phyloP scores from a whole-genome alignment of 305 asterid genomes.

The Fraxinus platypoda region DNA sequence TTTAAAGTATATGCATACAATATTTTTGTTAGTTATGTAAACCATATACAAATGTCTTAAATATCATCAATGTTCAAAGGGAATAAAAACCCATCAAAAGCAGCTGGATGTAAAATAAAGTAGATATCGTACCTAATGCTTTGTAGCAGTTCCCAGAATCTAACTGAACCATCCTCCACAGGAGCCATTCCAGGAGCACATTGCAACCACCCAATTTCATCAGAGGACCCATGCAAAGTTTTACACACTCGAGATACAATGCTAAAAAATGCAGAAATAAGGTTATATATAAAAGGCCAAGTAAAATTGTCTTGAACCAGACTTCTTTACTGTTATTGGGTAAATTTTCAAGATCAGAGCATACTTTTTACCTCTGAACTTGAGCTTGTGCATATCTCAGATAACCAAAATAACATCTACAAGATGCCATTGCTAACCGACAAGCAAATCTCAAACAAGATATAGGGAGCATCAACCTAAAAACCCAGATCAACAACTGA shows the following conservation, averaged over 20 bases:
- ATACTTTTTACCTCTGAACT: conserved; percentile 48
- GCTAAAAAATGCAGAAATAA: conserved; percentile 33
- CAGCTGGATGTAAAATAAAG: neutral
- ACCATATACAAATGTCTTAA: neutral
- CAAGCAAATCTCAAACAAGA: conserved; percentile 51
- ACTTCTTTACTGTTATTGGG: neutral
- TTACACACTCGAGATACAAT: conserved; percentile 46
- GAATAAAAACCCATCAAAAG: conserved; percentile 5
- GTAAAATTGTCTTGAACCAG: conserved; percentile 1
- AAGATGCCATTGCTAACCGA: conserved; percentile 54
- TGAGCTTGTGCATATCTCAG: conserved; percentile 46
- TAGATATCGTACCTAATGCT: conserved; percentile 52
- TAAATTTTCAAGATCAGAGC: conserved; percentile 5
- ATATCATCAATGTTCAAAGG: conserved; percentile 6
- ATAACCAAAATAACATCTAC: conserved; percentile 46
- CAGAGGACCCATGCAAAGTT: conserved; percentile 77
- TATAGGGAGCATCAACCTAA: conserved; percentile 75
- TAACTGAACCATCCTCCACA: conserved; percentile 76
- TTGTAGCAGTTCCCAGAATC: conserved; percentile 68
- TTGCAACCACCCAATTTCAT: conserved; percentile 94
- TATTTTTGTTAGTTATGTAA: neutral
- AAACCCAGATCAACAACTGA: conserved; percentile 23
- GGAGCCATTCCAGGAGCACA: conserved; percentile 67
- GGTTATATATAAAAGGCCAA: conserved; percentile 16
- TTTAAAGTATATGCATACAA: neutral